Conservation (phyloP, 1,139 yeast species). For the Candida labiduridarum region DNA sequence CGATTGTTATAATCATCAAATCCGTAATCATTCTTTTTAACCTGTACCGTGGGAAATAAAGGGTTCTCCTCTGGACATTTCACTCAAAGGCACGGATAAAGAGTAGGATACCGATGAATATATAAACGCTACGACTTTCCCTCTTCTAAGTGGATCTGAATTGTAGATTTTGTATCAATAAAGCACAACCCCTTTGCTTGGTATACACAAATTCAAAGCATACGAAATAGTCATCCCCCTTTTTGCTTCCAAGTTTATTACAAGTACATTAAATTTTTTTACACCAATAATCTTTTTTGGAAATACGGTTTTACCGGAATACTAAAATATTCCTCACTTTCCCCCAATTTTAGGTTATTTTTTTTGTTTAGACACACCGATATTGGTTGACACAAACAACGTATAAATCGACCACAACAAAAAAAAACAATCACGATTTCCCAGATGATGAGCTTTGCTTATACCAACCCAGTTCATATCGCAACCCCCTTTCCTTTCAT, state of each 20-base stretch:
- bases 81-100: background rate
- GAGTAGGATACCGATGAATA: background rate
- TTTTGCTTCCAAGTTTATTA: background rate
- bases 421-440: background rate
- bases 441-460: slow-evolving; percentile 4
- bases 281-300: slow-evolving; percentile 2
- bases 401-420: background rate
- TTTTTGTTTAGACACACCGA: background rate
- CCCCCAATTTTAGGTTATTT: slow-evolving; percentile 1
- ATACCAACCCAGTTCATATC: background rate
- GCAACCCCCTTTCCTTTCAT: slow-evolving; percentile 1
- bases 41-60: background rate
- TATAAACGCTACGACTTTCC: background rate
- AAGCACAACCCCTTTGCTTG: background rate
- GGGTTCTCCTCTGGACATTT: background rate
- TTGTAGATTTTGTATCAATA: background rate
- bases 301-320: slow-evolving; percentile 5
- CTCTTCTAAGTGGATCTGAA: background rate
- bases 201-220: background rate
- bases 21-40: background rate
- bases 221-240: background rate
- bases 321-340: background rate
- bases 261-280: background rate
- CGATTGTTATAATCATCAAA: background rate
- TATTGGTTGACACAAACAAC: slow-evolving; percentile 1